Evolutionary conservation across 768 basidiomycete genomes (phyloP), one percentile per base, ranked within the genome.

Genomic region (Sutorius australiensis): DNA sequence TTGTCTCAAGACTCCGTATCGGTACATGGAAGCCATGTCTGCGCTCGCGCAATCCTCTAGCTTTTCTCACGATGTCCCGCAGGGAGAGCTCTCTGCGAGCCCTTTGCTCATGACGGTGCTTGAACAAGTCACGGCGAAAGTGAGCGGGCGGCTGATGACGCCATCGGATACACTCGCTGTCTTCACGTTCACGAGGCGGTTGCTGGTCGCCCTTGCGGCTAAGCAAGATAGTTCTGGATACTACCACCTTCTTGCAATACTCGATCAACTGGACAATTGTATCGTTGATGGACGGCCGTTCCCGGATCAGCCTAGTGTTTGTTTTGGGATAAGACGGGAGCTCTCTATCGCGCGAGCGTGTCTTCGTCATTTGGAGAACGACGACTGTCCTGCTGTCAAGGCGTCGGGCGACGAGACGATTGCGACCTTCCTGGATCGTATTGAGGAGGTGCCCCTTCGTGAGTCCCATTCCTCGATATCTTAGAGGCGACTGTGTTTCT

Each of bases 1-100:
- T 16, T 93, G 87, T 59, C 64, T 86, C 57, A 92, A 88, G 68
- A 87, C 86, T 2, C 90, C 92, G 0, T 89, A 93, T 66, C 80
- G 82, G 28, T 98, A 95, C 64, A 76, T 95, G 48, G 94, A 97
- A 61, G 84, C 84, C 21, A 69, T 85, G 56, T 66, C 77, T 6
- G 61, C 68, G 0, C 63, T 82, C 19, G 50, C 51, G 4, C 59
- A 54, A 47, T 62, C 48, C 6, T 61, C 36, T 34, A 38, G 43
- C 5, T 48, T 54, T 37, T 36, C 33, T n/a, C 36, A 21, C 27
- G 37, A 50, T 37, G 24, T 51, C 14, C 55, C 58, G 38, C 60
- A 49, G 49, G 56, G n/a, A 60, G 74, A 75, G 17, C 53, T 57
- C 11, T 70, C 74, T 33, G 80, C 85, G 5, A 92, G 89, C 57